Evolutionary conservation across 306 rosid species (phyloP).

Genomic region (Fragaria iinumae): DNA sequence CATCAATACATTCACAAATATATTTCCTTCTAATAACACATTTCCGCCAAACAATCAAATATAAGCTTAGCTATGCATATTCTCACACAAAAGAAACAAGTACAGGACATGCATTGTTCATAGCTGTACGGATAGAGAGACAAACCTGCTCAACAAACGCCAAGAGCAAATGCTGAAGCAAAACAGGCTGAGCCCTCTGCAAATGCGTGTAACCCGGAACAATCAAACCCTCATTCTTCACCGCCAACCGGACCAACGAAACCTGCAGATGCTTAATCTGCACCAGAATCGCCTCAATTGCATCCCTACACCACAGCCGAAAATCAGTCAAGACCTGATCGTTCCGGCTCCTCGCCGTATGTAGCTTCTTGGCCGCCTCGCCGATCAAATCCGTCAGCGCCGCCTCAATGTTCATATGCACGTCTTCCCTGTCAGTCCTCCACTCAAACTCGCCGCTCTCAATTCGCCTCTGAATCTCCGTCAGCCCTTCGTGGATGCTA

Average conservation of each 20-base stretch:
- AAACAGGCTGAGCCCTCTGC: conserved; percentile 90
- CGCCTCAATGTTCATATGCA: conserved; percentile 97
- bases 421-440: conserved; percentile 94
- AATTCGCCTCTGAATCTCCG: conserved; percentile 62
- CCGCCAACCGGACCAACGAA: conserved; percentile 57
- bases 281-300: conserved; percentile 60
- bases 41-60: not conserved
- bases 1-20: not conserved
- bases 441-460: conserved; percentile 77
- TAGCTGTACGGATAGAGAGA: not conserved
- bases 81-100: not conserved
- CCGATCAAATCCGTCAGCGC: conserved; percentile 87
- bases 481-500: conserved; percentile 64
- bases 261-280: conserved; percentile 63
- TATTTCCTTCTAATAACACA: not conserved
- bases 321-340: conserved; percentile 84
- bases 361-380: conserved; percentile 94
- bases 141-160: conserved; percentile 95
- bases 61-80: not conserved
- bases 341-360: conserved; percentile 87
- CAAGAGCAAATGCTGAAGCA: conserved; percentile 75
- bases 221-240: conserved; percentile 66
- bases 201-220: conserved; percentile 95
- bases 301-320: conserved; percentile 86
- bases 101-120: not conserved